Conservation (phyloP, 257 asterid species). For the Solanum infundibuliforme region DNA sequence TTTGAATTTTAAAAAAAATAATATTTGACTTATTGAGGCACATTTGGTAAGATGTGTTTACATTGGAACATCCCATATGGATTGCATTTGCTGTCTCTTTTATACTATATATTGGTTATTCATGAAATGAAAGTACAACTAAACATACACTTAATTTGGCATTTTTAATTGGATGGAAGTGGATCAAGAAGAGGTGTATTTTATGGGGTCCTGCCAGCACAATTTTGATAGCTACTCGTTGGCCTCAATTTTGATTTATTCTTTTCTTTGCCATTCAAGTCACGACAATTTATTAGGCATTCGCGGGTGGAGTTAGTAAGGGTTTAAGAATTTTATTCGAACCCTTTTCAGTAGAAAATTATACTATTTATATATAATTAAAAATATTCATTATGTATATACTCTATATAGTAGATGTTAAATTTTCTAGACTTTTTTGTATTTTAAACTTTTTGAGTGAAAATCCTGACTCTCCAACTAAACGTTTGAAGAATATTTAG, state of each 20-base stretch:
- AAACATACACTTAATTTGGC: not conserved
- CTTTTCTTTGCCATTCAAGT: not conserved
- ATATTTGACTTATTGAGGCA: not conserved
- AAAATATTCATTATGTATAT: too few species aligned
- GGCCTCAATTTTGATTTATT: not conserved
- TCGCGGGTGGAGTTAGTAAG: too few species aligned
- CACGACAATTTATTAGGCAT: fast-evolving
- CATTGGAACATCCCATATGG: not conserved
- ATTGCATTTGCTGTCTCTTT: not conserved
- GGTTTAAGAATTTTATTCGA: too few species aligned
- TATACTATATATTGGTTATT: not conserved
- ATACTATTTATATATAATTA: too few species aligned
- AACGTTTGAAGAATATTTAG: not conserved
- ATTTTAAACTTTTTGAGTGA: fast-evolving
- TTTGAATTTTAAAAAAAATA: too few species aligned
- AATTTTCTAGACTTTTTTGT: fast-evolving
- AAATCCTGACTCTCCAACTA: not conserved
- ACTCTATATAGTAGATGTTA: too few species aligned
- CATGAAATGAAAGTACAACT: not conserved
- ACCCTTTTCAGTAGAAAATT: fast-evolving
- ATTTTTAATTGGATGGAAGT: not conserved
- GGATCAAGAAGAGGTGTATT: not conserved
- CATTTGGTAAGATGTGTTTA: not conserved
- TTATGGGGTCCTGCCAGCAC: not conserved
- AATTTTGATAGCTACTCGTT: not conserved